Evolutionary conservation across 1,284 basidiomycete species (phyloP), one percentile per base, ranked within the genome.

Genomic region (Puccinia triticina): DNA sequence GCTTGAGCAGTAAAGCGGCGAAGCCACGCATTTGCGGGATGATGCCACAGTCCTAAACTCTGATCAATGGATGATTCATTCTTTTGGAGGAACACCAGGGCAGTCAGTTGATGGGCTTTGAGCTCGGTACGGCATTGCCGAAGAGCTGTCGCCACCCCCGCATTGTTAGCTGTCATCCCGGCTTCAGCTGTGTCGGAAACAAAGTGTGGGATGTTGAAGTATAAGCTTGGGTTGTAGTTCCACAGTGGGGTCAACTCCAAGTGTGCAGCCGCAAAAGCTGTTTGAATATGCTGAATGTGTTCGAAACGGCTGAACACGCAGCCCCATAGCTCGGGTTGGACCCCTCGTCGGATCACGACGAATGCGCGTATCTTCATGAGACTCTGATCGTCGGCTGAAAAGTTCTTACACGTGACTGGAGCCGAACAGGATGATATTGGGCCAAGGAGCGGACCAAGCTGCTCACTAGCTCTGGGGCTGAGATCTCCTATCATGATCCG

Each of bases 151-250:
- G 16, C 21, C 5, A 29, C 5, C 55, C 21, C 4, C 5, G 55
- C 40, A 7, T 43, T 12, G 4, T 12, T 43, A 12, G 40, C 4
- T 7, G 40, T 43, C 40, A 43, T 43, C 40, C 40, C 40, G 4
- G 7, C 40, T 43, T 43, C 40, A 43, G 40, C n/a, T 11, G 29
- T 59, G 23, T 67, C 40, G 64, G 12, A 67, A 21, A 67, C n/a
- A n/a, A n/a, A n/a, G n/a, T n/a, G n/a, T n/a, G n/a, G n/a, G n/a
- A n/a, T n/a, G n/a, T n/a, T n/a, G n/a, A n/a, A n/a, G n/a, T n/a
- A 67, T 10, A 67, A 3, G 34, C 34, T 67, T 2, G 64, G 64
- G 40, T 67, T 46, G 14, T 67, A 67, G 34, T 67, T 67, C 64
- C 34, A 37, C 16, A 67, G 37, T 14, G 64, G 64, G 32, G 64